phyloP scores from a whole-genome alignment of 2,329 filamentous ascomycete genomes.

The Diplodia seriata region DNA sequence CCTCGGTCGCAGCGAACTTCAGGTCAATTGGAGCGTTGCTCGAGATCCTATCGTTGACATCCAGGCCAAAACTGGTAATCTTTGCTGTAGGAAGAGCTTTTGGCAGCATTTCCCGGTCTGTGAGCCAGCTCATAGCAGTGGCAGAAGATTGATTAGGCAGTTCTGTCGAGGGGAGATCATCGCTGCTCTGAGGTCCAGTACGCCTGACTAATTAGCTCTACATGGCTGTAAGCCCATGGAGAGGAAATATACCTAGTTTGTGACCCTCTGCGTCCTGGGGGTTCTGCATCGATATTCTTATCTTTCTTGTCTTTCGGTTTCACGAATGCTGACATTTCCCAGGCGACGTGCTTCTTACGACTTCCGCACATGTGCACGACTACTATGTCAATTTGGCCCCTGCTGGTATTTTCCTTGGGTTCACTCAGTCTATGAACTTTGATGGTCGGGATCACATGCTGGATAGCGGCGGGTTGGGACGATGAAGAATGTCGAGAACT shows the following conservation, averaged over 20 bases:
- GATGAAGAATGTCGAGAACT: constrained; percentile 3
- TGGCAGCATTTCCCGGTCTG: constrained; percentile 13
- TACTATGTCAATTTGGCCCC: not conserved
- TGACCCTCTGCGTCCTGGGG: not conserved
- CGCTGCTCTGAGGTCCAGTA: not conserved
- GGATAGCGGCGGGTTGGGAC: not conserved
- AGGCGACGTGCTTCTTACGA: not conserved
- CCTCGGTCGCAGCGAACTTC: not conserved
- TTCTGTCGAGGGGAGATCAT: no score
- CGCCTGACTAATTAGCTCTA: not conserved
- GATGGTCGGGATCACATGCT: constrained; percentile 4
- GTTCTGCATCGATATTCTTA: not conserved
- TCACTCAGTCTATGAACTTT: not conserved
- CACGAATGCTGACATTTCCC: not conserved
- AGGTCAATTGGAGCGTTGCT: not conserved
- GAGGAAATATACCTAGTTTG: not conserved
- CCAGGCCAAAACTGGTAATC: constrained; percentile 1
- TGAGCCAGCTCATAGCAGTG: constrained; percentile 3
- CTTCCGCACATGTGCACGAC: constrained; percentile 12
- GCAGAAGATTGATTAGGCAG: not conserved
- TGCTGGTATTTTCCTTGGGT: not conserved
- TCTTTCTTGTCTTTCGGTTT: not conserved
- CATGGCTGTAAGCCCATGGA: no score
- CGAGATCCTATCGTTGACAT: not conserved
- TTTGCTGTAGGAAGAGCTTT: constrained; percentile 12